Conservation (phyloP, 2,329 filamentous ascomycete genomes). For the Pyricularia grisea region DNA sequence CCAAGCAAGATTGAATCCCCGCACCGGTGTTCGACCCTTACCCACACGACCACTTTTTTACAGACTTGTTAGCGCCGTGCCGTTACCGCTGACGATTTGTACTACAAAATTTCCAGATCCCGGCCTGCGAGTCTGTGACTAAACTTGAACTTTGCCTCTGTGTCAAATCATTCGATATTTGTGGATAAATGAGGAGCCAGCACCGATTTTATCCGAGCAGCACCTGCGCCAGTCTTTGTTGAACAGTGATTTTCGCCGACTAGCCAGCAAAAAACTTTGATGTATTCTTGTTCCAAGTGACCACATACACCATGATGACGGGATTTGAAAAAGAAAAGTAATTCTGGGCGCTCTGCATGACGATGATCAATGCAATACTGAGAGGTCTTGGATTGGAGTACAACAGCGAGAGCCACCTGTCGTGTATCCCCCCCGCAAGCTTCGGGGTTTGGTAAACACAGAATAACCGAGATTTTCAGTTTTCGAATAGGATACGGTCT, state of each 20-base stretch:
- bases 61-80: neutral
- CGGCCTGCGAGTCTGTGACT: neutral
- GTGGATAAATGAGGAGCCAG: neutral
- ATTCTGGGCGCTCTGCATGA: neutral
- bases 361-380: neutral
- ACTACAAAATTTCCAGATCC: neutral
- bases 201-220: neutral
- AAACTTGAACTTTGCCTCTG: neutral
- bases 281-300: neutral
- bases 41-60: neutral
- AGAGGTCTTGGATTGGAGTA: neutral
- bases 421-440: neutral
- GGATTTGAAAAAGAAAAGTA: neutral
- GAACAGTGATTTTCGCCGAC: neutral
- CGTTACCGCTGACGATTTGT: neutral
- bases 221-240: neutral
- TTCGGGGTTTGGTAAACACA: neutral
- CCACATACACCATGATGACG: neutral
- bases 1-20: neutral
- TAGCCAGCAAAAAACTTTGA: neutral
- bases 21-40: neutral
- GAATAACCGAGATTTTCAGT: neutral
- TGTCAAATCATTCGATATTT: neutral
- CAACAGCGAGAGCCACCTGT: neutral
- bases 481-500: neutral